phyloP scores from a whole-genome alignment of 805 yeast genomes.

The Yamadazyma tumulicola region DNA sequence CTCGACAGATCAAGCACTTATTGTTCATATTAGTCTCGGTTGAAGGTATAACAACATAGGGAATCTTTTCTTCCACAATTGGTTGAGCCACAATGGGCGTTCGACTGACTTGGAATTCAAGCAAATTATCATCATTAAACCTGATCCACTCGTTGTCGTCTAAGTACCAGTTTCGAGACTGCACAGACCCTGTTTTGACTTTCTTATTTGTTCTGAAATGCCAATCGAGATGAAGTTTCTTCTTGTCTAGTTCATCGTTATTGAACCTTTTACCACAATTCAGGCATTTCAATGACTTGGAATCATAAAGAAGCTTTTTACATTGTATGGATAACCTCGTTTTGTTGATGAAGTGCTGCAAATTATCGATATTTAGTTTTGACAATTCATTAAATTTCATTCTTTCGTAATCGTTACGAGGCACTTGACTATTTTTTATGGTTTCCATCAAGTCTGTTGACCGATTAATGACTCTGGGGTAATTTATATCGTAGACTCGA shows the following conservation, averaged over 20 bases:
- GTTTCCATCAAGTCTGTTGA: conserved; percentile 9
- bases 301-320: conserved; percentile 44
- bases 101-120: conserved; percentile 27
- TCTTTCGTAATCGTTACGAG: conserved; percentile 32
- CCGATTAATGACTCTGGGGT: conserved; percentile 9
- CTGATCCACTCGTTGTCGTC: conserved; percentile 68
- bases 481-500: conserved; percentile 12
- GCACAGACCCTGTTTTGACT: conserved; percentile 46
- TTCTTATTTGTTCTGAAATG: conserved; percentile 89
- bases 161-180: conserved; percentile 80
- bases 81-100: conserved; percentile 1
- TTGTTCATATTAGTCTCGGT: conserved; percentile 53
- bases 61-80: conserved; percentile 8
- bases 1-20: conserved; percentile 40
- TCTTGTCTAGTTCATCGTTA: conserved; percentile 48
- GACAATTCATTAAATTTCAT: conserved; percentile 29
- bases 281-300: conserved; percentile 76
- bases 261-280: conserved; percentile 87
- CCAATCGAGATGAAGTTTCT: conserved; percentile 83
- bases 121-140: conserved; percentile 61
- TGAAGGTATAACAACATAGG: conserved; percentile 64
- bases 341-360: conserved; percentile 37
- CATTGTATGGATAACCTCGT: conserved; percentile 23
- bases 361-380: conserved; percentile 11
- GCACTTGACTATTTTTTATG: conserved; percentile 10